phyloP scores from a whole-genome alignment of 352 stramenopile species.

The Globisporangium nodosum region DNA sequence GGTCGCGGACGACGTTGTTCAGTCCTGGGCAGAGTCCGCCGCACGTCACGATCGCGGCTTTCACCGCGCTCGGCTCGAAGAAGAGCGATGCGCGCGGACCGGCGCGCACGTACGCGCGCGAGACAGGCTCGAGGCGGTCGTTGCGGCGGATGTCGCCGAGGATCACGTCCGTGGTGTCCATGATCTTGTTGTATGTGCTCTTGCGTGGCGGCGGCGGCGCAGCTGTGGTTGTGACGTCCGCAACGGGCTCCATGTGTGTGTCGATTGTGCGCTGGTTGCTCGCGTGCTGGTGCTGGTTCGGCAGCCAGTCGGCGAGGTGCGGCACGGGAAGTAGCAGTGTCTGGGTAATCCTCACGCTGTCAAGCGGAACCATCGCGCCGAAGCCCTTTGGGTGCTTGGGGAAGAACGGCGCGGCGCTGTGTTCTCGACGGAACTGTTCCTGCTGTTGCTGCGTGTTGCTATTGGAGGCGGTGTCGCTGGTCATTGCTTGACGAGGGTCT shows the following conservation, averaged over 20 bases:
- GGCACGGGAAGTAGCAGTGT: conserved; percentile 73
- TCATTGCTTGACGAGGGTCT: background rate
- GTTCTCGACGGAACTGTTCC: background rate
- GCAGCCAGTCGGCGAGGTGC: conserved; percentile 62
- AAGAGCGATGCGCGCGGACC: conserved; percentile 60
- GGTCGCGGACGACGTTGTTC: conserved; percentile 90
- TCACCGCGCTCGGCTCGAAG: conserved; percentile 72
- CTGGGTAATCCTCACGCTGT: conserved; percentile 52
- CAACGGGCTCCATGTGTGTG: conserved; percentile 24
- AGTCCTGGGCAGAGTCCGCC: conserved; percentile 87
- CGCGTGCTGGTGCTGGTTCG: conserved; percentile 42
- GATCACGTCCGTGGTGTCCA: conserved; percentile 70
- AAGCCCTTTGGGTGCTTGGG: conserved; percentile 78
- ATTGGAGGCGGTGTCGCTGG: too few species aligned
- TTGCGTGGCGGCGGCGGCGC: conserved; percentile 33
- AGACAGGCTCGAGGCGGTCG: conserved; percentile 48
- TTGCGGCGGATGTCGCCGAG: conserved; percentile 32
- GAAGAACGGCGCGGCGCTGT: conserved; percentile 50
- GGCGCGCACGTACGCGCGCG: conserved; percentile 74
- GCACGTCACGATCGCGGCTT: conserved; percentile 91
- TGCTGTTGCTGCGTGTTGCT: background rate
- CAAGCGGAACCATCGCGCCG: conserved; percentile 68
- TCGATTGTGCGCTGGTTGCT: conserved; percentile 52
- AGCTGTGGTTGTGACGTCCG: conserved; percentile 46
- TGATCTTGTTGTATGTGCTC: conserved; percentile 86